These are phyloP conservation scores for Neofusicoccum cordaticola DNA, from an alignment of 2,329 filamentous ascomycete genomes.

Conservation along the genomic window DNA sequence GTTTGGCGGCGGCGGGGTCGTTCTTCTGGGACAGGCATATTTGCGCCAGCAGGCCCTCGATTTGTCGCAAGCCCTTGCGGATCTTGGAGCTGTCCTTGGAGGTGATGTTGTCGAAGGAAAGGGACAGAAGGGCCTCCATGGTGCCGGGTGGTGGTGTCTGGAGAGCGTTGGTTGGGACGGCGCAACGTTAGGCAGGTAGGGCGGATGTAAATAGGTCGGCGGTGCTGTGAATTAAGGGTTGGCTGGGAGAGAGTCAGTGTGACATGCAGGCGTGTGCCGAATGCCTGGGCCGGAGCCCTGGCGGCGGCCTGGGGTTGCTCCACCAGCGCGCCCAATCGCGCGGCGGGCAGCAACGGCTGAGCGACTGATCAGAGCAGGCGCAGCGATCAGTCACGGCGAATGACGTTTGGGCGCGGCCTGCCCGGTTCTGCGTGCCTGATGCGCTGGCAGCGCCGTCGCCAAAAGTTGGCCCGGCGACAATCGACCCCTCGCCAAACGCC, in stretches of 20 bases:
- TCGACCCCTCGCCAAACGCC: not conserved
- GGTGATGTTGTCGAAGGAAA: slow-evolving; percentile 94
- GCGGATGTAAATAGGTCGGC: slow-evolving; percentile 15
- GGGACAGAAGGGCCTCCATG: slow-evolving; percentile 89
- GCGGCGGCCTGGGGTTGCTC: slow-evolving; percentile 12
- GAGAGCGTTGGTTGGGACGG: slow-evolving; percentile 2
- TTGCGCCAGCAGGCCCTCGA: slow-evolving; percentile 89
- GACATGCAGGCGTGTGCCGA: slow-evolving; percentile 9
- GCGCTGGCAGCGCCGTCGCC: not conserved
- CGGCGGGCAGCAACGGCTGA: slow-evolving; percentile 11
- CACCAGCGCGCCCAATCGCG: slow-evolving; percentile 9
- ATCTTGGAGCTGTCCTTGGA: slow-evolving; percentile 88
- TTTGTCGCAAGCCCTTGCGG: slow-evolving; percentile 87
- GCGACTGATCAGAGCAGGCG: slow-evolving; percentile 15
- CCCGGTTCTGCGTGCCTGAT: slow-evolving; percentile 5
- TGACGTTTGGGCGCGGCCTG: slow-evolving; percentile 9
- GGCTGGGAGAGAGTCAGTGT: slow-evolving; percentile 17
- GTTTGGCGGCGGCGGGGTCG: slow-evolving; percentile 22
- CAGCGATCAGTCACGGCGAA: slow-evolving; percentile 15
- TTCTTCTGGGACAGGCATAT: slow-evolving; percentile 70
- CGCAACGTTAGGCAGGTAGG: not conserved
- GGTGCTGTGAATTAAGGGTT: slow-evolving; percentile 17
- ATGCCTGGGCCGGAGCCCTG: slow-evolving; percentile 7
- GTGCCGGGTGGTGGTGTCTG: slow-evolving; percentile 17
- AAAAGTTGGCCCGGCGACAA: slow-evolving; percentile 1